Evolutionary conservation across 228 moss, liverwort and hornwort species (phyloP), one percentile per base, ranked within the genome.

Genomic region (Sphagnum magellanicum): DNA sequence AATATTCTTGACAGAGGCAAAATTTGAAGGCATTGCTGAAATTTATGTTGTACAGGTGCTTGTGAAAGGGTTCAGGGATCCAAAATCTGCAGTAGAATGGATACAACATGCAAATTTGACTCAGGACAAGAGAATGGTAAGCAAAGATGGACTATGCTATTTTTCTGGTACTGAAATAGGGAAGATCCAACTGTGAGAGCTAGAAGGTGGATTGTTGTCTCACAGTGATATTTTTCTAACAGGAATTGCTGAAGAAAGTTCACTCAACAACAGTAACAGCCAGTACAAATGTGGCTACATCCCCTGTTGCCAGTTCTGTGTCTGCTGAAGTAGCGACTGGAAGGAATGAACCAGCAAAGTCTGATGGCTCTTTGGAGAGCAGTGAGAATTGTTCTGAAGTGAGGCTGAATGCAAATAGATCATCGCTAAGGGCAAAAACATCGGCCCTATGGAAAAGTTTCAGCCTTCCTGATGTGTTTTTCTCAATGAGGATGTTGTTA

Each of bases 401-500:
- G 67, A 73, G 63, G 65, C 65, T 51, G 66, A 64, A 64, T 52
- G 61, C 72, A 51, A 65, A 80, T 63, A 74, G 75, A 52, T 72
- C 76, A 70, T 68, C 70, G 50, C 4, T 70, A 52, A 66, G 16
- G 49, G 73, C 52, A 48, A 78, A 80, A 51, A 76, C 80, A 6
- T 50, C 78, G 51, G 71, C 78, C 9, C 53, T 90, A 47, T 68
- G 80, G 69, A 90, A 71, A 75, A 79, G 73, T 52, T 63, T 86
- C 0, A 83, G 79, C 15, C 73, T 85, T 52, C 88, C 88, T 61
- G 80, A 81, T 72, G 83, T 78, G 64, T 83, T 89, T 68, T 86
- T 91, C 51, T 86, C 87, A 63, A 60, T 95, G 14, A 79, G 77
- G 78, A 85, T 74, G 58, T 72, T 95, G 52, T 65, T 88, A 57